Percentiles rank a stretch among this genome's conserved stretches.
Evolutionary conservation across 495 filamentous ascomycete species (phyloP).

Genomic region (Collariella sp.): DNA sequence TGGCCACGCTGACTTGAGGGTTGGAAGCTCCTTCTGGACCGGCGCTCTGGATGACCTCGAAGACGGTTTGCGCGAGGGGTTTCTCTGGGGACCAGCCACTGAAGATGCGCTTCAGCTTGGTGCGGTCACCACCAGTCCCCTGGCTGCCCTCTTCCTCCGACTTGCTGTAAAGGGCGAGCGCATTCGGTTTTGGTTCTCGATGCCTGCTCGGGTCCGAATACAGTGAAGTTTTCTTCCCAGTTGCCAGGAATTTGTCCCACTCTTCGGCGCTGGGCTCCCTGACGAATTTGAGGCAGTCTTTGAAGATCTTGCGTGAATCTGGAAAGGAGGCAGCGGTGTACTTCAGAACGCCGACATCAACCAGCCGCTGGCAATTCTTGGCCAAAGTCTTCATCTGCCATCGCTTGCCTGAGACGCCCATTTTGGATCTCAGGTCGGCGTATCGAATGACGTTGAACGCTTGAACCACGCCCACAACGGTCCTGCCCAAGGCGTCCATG

Average conservation of each 20-base stretch:
- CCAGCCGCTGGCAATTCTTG: constrained; percentile 60
- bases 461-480: constrained; percentile 40
- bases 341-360: constrained; percentile 57
- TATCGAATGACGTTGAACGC: constrained; percentile 42
- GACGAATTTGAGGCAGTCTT: constrained; percentile 62
- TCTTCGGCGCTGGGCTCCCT: constrained; percentile 64
- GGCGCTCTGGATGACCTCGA: constrained; percentile 37
- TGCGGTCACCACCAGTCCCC: constrained; percentile 7
- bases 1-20: constrained; percentile 33
- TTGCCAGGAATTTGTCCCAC: constrained; percentile 44
- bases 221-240: constrained; percentile 30
- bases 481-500: constrained; percentile 39
- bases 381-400: constrained; percentile 62
- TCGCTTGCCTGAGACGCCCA: constrained; percentile 48
- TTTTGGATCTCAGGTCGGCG: constrained; percentile 53
- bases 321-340: constrained; percentile 55
- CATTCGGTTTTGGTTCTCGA: constrained; percentile 26
- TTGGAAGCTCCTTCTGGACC: constrained; percentile 36
- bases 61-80: constrained; percentile 34
- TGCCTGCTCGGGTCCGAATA: constrained; percentile 26
- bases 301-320: constrained; percentile 38
- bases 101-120: constrained; percentile 23
- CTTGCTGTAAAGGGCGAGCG: constrained; percentile 22
- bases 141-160: constrained; percentile 7
- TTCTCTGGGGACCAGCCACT: constrained; percentile 38